A percentile compares a stretch with the other conserved stretches of the same genome.
Conservation (phyloP, 2,329 filamentous ascomycete species). For the Aspergillus hortae region DNA sequence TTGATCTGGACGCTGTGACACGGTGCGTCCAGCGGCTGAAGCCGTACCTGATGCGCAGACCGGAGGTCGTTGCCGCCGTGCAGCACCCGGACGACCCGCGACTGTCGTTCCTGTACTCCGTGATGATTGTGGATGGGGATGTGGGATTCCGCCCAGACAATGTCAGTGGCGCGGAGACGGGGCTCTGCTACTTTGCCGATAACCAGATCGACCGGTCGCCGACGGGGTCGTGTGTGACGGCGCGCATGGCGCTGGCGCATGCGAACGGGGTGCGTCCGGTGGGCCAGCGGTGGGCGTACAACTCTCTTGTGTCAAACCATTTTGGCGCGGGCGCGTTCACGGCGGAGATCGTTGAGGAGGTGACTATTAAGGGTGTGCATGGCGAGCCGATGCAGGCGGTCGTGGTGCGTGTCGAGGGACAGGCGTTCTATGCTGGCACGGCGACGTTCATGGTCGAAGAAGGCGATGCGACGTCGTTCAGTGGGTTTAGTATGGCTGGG, state of each 20-base stretch:
- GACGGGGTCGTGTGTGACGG: constrained; percentile 37
- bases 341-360: constrained; percentile 19
- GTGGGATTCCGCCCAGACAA: constrained; percentile 12
- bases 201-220: constrained; percentile 47
- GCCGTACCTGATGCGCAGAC: constrained; percentile 9
- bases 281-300: constrained; percentile 31
- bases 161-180: constrained; percentile 35
- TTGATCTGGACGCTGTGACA: constrained; percentile 33
- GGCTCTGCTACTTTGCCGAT: constrained; percentile 45
- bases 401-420: constrained; percentile 28
- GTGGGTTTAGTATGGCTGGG: constrained; percentile 18
- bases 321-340: constrained; percentile 22
- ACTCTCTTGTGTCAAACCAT: constrained; percentile 34
- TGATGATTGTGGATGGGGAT: constrained; percentile 36
- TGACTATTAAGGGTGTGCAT: neutral
- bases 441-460: constrained; percentile 27
- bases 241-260: constrained; percentile 35
- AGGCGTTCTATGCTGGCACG: constrained; percentile 31
- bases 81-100: constrained; percentile 31
- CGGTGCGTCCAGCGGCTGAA: constrained; percentile 17
- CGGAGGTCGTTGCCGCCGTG: constrained; percentile 19
- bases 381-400: constrained; percentile 11
- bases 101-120: constrained; percentile 38
- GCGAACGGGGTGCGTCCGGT: constrained; percentile 21
- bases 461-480: constrained; percentile 20